Evolutionary conservation across 768 basidiomycete genomes (phyloP), one percentile per base, ranked within the genome.

Genomic region (Rhizopogon vesiculosus): DNA sequence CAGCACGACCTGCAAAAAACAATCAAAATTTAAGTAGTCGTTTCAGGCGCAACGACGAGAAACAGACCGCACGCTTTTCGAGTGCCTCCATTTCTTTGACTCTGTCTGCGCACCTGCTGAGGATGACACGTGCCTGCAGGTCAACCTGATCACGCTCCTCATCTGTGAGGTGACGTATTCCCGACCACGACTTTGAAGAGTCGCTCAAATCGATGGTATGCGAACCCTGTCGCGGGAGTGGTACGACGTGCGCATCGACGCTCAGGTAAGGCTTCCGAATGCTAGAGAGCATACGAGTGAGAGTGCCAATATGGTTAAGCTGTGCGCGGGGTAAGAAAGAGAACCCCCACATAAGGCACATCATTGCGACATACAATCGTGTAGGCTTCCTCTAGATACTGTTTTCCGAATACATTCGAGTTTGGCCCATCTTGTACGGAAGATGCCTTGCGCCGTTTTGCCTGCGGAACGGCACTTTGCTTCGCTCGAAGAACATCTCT

Each of bases 81-180:
- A 91, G 72, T 41, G 78, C 76, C 68, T 98, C 97, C 81, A 99
- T 84, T 69, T 88, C 84, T 62, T 85, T 87, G 7, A 98, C 88
- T 61, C 91, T 78, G 60, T 95, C 90, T 33, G 91, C 84, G 73
- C 93, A 97, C 52, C 87, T 82, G 49, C 85, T 81, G 48, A 98
- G 76, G 53, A 97, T 87, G 63, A 93, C 80, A 61, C 89, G 86
- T 33, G 92, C 89, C 67, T 96, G 90, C 57, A 94, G 74, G 77
- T 99, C 97, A 52, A 99, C 91, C 73, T 97, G 93, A 72, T 98
- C 95, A 58, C 95, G 79, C 69, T 99, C 95, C 59, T 91, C 85
- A 66, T 98, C 94, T 8, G 85, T 84, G 6, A 99, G 79, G 63
- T 86, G 75, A 58, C 81, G 83, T 51, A 91, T 75, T 51, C 80